These are phyloP conservation scores for Fragaria ananassa DNA, from an alignment of 306 rosid species.

Conservation along the genomic window DNA sequence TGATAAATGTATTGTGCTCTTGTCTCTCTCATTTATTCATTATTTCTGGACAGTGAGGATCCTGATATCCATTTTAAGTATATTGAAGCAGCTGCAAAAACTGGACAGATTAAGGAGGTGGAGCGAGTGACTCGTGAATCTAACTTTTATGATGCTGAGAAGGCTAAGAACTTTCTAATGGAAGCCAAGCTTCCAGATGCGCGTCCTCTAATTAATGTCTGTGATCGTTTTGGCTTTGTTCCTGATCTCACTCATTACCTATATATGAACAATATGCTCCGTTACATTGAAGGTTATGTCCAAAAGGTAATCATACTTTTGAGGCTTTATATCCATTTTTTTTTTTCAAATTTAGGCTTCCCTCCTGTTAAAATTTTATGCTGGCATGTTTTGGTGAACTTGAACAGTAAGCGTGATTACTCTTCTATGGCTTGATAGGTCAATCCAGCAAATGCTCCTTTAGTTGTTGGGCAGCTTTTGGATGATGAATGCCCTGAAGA, in stretches of 20 bases:
- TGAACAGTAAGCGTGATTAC: not conserved
- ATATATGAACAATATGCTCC: conserved; percentile 94
- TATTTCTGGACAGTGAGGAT: conserved; percentile 75
- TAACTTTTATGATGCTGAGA: conserved; percentile 88
- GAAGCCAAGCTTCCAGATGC: conserved; percentile 99
- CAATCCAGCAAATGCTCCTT: conserved; percentile 95
- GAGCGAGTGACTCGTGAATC: conserved; percentile 99
- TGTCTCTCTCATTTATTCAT: not conserved
- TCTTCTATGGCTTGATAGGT: conserved; percentile 51
- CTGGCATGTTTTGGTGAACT: conserved; percentile 2
- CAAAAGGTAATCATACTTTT: conserved; percentile 67
- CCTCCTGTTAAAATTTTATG: not conserved
- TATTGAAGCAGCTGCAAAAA: conserved; percentile 97
- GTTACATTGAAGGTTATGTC: conserved; percentile 98
- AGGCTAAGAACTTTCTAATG: conserved; percentile 92
- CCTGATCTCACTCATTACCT: conserved; percentile 95
- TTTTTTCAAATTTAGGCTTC: not conserved
- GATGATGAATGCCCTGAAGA: conserved; percentile 99
- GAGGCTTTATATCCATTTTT: not conserved
- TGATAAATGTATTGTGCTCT: not conserved
- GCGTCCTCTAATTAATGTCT: conserved; percentile 92
- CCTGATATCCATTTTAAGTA: conserved; percentile 98
- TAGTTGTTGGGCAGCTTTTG: conserved; percentile 96
- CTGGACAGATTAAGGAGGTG: conserved; percentile 99
- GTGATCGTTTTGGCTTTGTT: conserved; percentile 98